Evolutionary conservation across 2,329 filamentous ascomycete species (phyloP), one percentile per base, ranked within the genome.

Genomic region (Xylariomycetidae sp.): DNA sequence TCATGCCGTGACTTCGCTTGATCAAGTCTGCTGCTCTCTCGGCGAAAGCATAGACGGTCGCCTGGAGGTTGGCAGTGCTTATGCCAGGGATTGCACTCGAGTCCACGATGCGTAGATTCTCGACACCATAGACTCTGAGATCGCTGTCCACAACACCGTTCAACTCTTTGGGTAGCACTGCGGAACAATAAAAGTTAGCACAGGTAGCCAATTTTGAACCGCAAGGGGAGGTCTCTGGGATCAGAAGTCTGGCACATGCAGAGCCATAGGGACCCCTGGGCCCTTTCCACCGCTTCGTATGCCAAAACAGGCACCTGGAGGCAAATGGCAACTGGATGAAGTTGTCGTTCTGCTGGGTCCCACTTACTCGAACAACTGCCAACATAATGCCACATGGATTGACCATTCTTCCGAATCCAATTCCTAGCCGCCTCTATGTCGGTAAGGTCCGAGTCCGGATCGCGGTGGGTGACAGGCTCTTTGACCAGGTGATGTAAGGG

Each of bases 141-240:
- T 46, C 39, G 5, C 45, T 39, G 29, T 56, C 53, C 2, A 63
- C 57, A 14, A 63, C 59, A 9, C 59, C 58, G 4, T 57, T 56
- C 23, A 52, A 42, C 10, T 50, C 46, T 24, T 40, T 37, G 1
- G 54, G 55, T 37, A 61, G 44, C 58, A 61, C n/a, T n/a, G n/a
- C n/a, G n/a, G n/a, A n/a, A n/a, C n/a, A n/a, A n/a, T n/a, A n/a
- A n/a, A n/a, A n/a, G n/a, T n/a, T n/a, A n/a, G n/a, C n/a, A n/a
- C n/a, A n/a, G n/a, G n/a, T n/a, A n/a, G n/a, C n/a, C n/a, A n/a
- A n/a, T n/a, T n/a, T n/a, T n/a, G n/a, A n/a, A n/a, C n/a, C n/a
- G n/a, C n/a, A n/a, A n/a, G n/a, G n/a, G n/a, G n/a, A n/a, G n/a
- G n/a, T n/a, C n/a, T n/a, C n/a, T n/a, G n/a, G n/a, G n/a, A n/a